Percentiles rank a stretch among this genome's conserved stretches.
phyloP scores from a whole-genome alignment of 2,329 filamentous ascomycete genomes.

The Didymella pomorum region DNA sequence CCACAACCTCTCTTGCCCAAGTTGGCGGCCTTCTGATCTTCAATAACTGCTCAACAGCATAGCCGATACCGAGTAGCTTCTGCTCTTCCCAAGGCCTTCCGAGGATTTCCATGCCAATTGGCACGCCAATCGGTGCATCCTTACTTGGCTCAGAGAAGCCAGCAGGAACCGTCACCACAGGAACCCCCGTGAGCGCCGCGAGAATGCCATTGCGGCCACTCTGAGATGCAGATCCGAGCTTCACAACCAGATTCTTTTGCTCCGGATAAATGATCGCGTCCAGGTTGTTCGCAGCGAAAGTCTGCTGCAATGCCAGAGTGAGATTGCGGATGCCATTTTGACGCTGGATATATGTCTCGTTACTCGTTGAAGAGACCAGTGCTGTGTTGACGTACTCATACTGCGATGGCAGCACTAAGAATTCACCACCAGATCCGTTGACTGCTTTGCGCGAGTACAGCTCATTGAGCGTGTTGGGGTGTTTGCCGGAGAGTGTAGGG shows the following conservation, averaged over 20 bases:
- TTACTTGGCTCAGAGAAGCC: slow-evolving; percentile 61
- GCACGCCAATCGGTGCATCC: slow-evolving; percentile 65
- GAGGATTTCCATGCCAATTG: slow-evolving; percentile 71
- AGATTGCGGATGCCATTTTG: slow-evolving; percentile 62
- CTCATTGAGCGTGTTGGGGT: slow-evolving; percentile 57
- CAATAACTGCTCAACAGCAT: slow-evolving; percentile 57
- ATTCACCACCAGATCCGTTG: slow-evolving; percentile 53
- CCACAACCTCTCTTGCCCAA: slow-evolving; percentile 55
- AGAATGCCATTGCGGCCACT: slow-evolving; percentile 67
- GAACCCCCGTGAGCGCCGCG: slow-evolving; percentile 62
- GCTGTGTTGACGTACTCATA: slow-evolving; percentile 63
- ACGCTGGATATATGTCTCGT: slow-evolving; percentile 59
- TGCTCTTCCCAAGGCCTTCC: slow-evolving; percentile 65
- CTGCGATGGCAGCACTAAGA: slow-evolving; percentile 67
- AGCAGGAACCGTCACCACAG: slow-evolving; percentile 62
- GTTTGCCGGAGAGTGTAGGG: slow-evolving; percentile 52
- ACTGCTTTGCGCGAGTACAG: slow-evolving; percentile 56
- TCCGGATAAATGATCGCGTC: slow-evolving; percentile 71
- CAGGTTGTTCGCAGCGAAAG: slow-evolving; percentile 60
- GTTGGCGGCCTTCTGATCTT: slow-evolving; percentile 58
- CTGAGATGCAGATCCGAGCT: slow-evolving; percentile 64
- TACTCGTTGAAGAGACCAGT: slow-evolving; percentile 61
- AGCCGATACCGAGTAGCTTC: slow-evolving; percentile 63
- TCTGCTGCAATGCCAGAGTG: slow-evolving; percentile 59
- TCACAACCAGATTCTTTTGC: slow-evolving; percentile 69